Percentiles rank a stretch among this genome's conserved stretches.
These are phyloP conservation scores for Lunasporangiospora selenospora DNA, from an alignment of 192 early-diverging fungal species.

Conservation along the genomic window DNA sequence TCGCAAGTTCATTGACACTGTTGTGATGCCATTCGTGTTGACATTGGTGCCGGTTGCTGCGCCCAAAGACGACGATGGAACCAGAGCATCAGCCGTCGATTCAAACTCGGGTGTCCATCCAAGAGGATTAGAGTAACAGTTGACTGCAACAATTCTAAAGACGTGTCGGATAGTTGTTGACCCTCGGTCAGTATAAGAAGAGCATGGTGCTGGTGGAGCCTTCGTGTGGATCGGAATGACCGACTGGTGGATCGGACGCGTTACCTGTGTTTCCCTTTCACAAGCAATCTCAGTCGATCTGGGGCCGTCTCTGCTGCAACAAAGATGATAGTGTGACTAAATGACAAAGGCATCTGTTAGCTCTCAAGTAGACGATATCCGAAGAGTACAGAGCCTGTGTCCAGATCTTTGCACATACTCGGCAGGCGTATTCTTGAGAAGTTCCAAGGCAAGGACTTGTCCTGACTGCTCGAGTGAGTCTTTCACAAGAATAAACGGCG, in stretches of 20 bases:
- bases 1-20: background rate
- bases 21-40: background rate
- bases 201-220: no score
- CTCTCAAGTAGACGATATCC: no score
- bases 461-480: constrained; percentile 43
- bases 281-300: constrained; percentile 10
- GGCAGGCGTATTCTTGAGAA: constrained; percentile 21
- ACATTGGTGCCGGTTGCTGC: background rate
- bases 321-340: constrained; percentile 30
- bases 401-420: constrained; percentile 23
- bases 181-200: background rate
- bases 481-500: constrained; percentile 40
- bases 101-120: constrained; percentile 20
- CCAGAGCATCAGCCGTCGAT: no score
- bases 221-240: background rate
- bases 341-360: no score
- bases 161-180: no score
- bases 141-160: constrained; percentile 19
- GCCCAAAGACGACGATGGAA: no score
- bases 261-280: constrained; percentile 23
- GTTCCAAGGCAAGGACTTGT: constrained; percentile 23
- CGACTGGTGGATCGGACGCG: background rate
- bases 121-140: constrained; percentile 40
- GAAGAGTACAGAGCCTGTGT: no score
- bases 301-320: constrained; percentile 34